These are phyloP conservation scores for Sporothrix brasiliensis DNA, from an alignment of 2,329 filamentous ascomycete genomes.

Conservation along the genomic window DNA sequence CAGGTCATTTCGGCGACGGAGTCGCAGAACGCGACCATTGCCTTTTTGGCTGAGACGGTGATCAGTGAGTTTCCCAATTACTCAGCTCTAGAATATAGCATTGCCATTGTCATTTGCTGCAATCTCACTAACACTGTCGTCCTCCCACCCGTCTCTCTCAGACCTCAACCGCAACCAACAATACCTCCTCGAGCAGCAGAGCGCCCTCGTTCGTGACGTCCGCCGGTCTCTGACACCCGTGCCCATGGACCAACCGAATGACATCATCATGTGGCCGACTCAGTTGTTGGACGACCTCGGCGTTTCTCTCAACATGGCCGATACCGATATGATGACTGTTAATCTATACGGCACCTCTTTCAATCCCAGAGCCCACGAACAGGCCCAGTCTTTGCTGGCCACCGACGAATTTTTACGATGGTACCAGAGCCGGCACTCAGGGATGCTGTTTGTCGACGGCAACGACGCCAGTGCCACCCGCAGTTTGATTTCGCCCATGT, in stretches of 20 bases:
- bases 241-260: not conserved
- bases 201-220: constrained; percentile 1
- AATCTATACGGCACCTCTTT: not conserved
- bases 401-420: constrained; percentile 15
- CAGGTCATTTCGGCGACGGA: not conserved
- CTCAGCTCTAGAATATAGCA: not conserved
- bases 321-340: not conserved
- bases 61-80: not conserved
- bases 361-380: constrained; percentile 7
- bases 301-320: not conserved
- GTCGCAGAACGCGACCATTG: constrained; percentile 7
- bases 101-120: not conserved
- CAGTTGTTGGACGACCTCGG: not conserved
- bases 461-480: constrained; percentile 7
- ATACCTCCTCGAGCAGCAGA: not conserved
- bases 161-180: constrained; percentile 3
- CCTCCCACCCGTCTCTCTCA: not conserved
- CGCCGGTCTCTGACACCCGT: constrained; percentile 16
- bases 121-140: not conserved
- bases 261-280: not conserved
- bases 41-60: not conserved
- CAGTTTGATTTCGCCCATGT: constrained; percentile 27
- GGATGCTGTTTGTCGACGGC: constrained; percentile 31
- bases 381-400: constrained; percentile 27
- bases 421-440: not conserved